Conservation (phyloP, 768 basidiomycete species). For the Lactarius tabidus region DNA sequence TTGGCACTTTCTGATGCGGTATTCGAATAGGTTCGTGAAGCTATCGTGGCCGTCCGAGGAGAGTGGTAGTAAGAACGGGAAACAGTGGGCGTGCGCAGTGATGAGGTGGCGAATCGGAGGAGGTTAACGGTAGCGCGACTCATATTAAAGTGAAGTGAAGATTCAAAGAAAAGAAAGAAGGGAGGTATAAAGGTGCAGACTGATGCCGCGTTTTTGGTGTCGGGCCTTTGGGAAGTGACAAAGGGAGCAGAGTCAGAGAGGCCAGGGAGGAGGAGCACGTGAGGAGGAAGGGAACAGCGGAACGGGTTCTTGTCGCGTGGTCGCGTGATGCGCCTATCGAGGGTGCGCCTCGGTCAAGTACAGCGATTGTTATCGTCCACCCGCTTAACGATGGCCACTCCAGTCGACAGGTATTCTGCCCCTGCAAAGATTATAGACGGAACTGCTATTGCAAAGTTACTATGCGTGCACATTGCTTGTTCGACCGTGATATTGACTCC, state of each 20-base stretch:
- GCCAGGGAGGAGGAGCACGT: neutral
- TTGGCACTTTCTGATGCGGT: constrained; percentile 39
- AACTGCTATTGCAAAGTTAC: constrained; percentile 76
- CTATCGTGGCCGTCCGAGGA: constrained; percentile 27
- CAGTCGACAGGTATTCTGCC: constrained; percentile 28
- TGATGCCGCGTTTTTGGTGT: constrained; percentile 1
- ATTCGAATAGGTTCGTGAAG: constrained; percentile 56
- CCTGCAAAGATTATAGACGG: constrained; percentile 73
- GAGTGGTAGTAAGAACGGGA: constrained; percentile 35
- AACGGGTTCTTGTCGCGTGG: neutral
- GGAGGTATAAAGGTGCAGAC: constrained; percentile 5
- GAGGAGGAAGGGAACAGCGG: neutral
- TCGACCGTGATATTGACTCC: constrained; percentile 15
- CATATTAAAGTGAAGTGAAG: constrained; percentile 37
- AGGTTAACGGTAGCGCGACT: constrained; percentile 48
- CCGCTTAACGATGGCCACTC: constrained; percentile 28
- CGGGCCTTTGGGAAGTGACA: neutral
- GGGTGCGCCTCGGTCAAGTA: neutral
- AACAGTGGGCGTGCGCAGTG: constrained; percentile 48
- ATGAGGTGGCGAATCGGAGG: constrained; percentile 57
- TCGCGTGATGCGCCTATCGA: constrained; percentile 12
- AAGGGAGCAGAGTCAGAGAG: neutral
- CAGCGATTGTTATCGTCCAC: constrained; percentile 14
- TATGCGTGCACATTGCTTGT: constrained; percentile 20
- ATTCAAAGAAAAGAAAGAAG: constrained; percentile 19